A percentile compares a stretch with the other conserved stretches of the same genome.
These are phyloP conservation scores for Clathrus columnatus DNA, from an alignment of 768 basidiomycete species.

Conservation along the genomic window DNA sequence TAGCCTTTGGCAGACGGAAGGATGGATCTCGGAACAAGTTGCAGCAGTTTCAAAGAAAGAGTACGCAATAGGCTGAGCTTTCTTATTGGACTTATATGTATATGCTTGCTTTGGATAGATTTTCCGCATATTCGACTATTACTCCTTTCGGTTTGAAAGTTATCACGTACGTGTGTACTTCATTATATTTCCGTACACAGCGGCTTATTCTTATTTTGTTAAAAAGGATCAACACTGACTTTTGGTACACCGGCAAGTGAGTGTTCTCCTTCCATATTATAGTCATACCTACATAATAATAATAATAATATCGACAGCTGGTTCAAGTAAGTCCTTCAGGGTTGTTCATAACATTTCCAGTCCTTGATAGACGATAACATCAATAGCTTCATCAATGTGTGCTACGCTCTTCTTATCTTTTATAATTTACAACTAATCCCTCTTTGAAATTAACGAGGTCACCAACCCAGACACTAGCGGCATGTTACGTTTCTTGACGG, in stretches of 20 bases:
- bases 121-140: constrained; percentile 16
- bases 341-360: too few species aligned
- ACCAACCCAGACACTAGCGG: constrained; percentile 61
- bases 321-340: background rate
- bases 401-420: too few species aligned
- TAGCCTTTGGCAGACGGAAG: background rate
- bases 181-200: too few species aligned
- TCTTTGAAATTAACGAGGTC: constrained; percentile 66
- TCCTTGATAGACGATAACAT: too few species aligned
- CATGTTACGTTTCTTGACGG: constrained; percentile 69
- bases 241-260: constrained; percentile 20
- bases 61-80: background rate
- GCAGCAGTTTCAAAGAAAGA: background rate
- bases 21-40: background rate
- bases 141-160: constrained; percentile 16
- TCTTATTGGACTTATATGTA: background rate
- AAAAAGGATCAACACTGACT: constrained; percentile 17
- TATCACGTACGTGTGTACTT: constrained; percentile 13
- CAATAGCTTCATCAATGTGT: background rate
- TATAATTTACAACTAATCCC: too few species aligned
- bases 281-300: background rate
- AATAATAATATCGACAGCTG: background rate
- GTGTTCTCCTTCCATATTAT: constrained; percentile 11
- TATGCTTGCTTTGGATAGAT: background rate
- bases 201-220: background rate